Evolutionary conservation across 441 rosid genomes (phyloP), one percentile per base, ranked within the genome.

Genomic region (Gossypium schwendimanii): DNA sequence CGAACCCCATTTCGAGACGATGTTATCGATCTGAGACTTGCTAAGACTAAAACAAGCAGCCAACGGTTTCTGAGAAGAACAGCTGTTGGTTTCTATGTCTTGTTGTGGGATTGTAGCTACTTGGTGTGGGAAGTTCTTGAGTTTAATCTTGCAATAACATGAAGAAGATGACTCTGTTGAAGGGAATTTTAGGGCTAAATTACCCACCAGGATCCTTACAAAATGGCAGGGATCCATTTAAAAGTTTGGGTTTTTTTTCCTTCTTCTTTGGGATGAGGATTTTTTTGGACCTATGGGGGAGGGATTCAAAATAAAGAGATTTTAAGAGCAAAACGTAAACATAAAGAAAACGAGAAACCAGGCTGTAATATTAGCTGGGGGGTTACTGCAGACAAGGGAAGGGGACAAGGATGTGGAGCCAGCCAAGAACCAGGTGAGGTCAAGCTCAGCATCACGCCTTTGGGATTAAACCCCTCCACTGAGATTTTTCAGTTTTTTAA

Each of bases 351-450:
- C 18, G 11, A 54, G 11, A 10, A 59, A 65, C 87, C 91, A 88
- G 91, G 72, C 93, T 92, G 97, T 84, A 86, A 80, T 55, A 77
- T 80, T 80, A 86, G 95, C 91, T 88, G 93, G 76, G 77, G 92
- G 76, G 77, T 70, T 60, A 70, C 63, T 31, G 49, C 39, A 53
- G 74, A 55, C 26, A 70, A 18, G 69, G 33, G 23, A 6, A 71
- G 14, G 73, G 41, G 31, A 11, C 33, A 55, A 59, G 14, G 72
- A 31, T 58, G 54, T 63, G 62, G 62, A 58, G 62, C 62, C 62
- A 58, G 62, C 23, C 21, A 36, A 52, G 23, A 71, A 44, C 58
- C 47, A 58, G 69, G 74, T 81, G 68, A 44, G 84, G 79, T 59
- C 84, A 52, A 68, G 23, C 67, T 21, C 58, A 70, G 20, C 18